Evolutionary conservation across 371 early-diverging fungal species (phyloP).

Genomic region (Chytridiales sp.): DNA sequence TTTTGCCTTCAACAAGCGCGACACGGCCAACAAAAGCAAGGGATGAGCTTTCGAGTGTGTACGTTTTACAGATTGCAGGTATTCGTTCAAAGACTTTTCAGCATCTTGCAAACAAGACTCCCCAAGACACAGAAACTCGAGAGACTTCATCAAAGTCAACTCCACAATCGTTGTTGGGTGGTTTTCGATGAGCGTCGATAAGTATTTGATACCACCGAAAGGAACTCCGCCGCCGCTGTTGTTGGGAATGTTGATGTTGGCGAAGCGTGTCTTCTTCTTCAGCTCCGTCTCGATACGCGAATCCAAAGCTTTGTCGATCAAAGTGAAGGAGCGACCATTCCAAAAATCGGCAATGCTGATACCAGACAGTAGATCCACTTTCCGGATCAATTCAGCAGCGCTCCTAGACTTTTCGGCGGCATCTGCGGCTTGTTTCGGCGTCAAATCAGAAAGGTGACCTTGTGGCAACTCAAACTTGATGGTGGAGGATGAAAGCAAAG

Average conservation of each 20-base stretch:
- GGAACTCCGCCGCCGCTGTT: not conserved
- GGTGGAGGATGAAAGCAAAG: no score
- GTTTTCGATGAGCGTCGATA: not conserved
- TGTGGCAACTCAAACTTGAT: no score
- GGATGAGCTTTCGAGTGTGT: conserved; percentile 18
- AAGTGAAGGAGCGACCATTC: no score
- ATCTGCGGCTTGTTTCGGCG: no score
- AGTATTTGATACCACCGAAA: conserved; percentile 19
- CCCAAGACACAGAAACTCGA: conserved; percentile 16
- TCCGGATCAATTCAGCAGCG: conserved; percentile 1
- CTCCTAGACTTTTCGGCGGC: no score
- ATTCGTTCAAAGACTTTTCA: conserved; percentile 8
- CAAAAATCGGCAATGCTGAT: no score
- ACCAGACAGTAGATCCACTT: no score
- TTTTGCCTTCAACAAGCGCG: conserved; percentile 5
- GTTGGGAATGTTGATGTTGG: not conserved
- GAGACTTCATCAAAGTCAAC: conserved; percentile 9
- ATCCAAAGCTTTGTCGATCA: no score
- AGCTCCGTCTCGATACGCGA: conserved; percentile 19
- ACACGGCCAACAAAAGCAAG: conserved; percentile 15
- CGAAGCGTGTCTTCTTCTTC: conserved; percentile 13
- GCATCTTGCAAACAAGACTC: conserved; percentile 11
- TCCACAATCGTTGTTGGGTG: no score
- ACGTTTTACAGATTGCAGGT: conserved; percentile 1
- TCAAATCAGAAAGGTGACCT: no score